Conservation (phyloP, 2,329 filamentous ascomycete species). For the Phialophora macrospora region DNA sequence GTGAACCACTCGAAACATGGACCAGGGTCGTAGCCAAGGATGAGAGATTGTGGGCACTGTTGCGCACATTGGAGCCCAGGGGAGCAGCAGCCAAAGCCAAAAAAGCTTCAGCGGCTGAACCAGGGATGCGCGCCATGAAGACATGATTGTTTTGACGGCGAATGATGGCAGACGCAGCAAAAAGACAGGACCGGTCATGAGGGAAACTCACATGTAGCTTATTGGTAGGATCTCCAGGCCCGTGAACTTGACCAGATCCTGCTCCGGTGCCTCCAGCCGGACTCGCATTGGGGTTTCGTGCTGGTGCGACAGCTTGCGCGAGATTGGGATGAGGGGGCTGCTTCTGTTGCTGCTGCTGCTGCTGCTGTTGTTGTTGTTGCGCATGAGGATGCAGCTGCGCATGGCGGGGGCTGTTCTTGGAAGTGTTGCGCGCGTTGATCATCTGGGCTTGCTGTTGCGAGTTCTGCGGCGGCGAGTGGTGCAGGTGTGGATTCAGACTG, state of each 20-base stretch:
- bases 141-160: constrained; percentile 7
- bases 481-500: constrained; percentile 17
- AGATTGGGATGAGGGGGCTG: constrained; percentile 19
- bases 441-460: constrained; percentile 13
- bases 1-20: constrained; percentile 24
- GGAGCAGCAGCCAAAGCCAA: constrained; percentile 18
- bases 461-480: constrained; percentile 10
- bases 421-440: constrained; percentile 12
- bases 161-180: background rate
- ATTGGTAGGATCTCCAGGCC: constrained; percentile 9
- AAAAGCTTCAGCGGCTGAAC: constrained; percentile 36
- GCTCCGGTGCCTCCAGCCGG: constrained; percentile 19
- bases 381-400: constrained; percentile 13
- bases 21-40: constrained; percentile 23
- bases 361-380: constrained; percentile 12
- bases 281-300: constrained; percentile 14
- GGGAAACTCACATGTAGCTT: constrained; percentile 31
- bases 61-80: constrained; percentile 17
- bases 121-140: constrained; percentile 12
- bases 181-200: background rate
- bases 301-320: constrained; percentile 16
- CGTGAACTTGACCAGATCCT: constrained; percentile 9
- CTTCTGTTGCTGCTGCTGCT: constrained; percentile 11
- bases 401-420: constrained; percentile 19
- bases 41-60: constrained; percentile 15